Evolutionary conservation across 768 basidiomycete genomes (phyloP), one percentile per base, ranked within the genome.

Genomic region (Amanita phalloides): DNA sequence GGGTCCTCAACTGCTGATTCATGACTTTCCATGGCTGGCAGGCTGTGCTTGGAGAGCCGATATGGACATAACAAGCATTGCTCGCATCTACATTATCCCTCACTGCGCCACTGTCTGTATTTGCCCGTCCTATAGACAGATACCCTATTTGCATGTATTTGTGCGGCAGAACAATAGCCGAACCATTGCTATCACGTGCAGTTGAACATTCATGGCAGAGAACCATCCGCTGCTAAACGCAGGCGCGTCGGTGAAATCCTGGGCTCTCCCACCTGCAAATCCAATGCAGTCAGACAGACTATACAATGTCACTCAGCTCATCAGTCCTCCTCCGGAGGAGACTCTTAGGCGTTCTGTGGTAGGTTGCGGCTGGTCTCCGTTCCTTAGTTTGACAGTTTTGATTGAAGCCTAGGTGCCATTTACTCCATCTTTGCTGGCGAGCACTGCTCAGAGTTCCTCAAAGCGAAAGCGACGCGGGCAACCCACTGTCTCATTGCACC

Each of bases 311-410:
- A 57, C 64, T 53, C 64, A 68, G 55, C 60, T 69, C 38, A 79
- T 84, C 54, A 82, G 81, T 56, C 81, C 81, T 1, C 81, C 81
- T 2, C 81, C 81, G 1, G 81, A 84, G 56, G 81, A 84, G 55
- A 67, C 65, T 1, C 61, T 80, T 7, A 61, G 66, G 49, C 57
- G 60, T 35, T 53, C 59, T 17, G 58, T 58, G 30, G 62, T 66
- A 41, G 45, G 58, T 61, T 11, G 20, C 11, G 49, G 54, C 45
- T 45, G 33, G 11, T 43, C 44, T 52, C 36, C 38, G 36, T 48
- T 56, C 14, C 53, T 54, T 53, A 53, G 51, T 44, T 50, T 39
- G 36, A 49, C 32, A 43, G 42, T 14, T 53, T 50, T 47, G 20
- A n/a, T 35, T 51, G 23, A 50, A 56, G 49, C 57, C 42, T 42